phyloP scores from a whole-genome alignment of 176 grass and related monocot species.

The Panicum miliaceum region DNA sequence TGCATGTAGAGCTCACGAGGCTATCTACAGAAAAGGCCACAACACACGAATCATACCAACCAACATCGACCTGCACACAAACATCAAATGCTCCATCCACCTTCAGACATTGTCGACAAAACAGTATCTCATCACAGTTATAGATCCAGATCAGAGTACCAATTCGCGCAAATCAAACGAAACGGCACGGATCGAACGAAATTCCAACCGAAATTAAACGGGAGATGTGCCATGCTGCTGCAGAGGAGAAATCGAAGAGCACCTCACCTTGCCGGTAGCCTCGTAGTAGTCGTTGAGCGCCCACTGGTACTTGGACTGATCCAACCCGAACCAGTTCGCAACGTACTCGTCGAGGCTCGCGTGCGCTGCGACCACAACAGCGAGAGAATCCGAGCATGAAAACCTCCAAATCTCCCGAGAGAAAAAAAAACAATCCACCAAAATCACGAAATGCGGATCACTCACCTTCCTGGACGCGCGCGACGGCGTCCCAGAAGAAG shows the following conservation, averaged over 20 bases:
- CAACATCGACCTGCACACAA: background rate
- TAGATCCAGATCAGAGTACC: slow-evolving; percentile 44
- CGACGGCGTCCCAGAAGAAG: slow-evolving; percentile 92
- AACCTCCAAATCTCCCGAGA: background rate
- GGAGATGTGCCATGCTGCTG: slow-evolving; percentile 10
- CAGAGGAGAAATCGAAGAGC: slow-evolving; percentile 14
- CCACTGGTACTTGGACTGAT: slow-evolving; percentile 98
- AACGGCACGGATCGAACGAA: slow-evolving; percentile 31
- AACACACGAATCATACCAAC: slow-evolving; percentile 34
- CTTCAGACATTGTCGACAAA: background rate
- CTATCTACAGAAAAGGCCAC: slow-evolving; percentile 10
- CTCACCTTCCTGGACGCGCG: slow-evolving; percentile 83
- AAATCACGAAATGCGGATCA: slow-evolving; percentile 1
- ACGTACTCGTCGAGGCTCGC: slow-evolving; percentile 83
- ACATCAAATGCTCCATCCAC: background rate
- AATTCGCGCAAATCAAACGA: background rate
- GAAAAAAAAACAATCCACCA: background rate
- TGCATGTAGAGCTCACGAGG: slow-evolving; percentile 29
- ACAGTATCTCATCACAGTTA: background rate
- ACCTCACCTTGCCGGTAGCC: slow-evolving; percentile 73
- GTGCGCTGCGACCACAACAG: slow-evolving; percentile 48
- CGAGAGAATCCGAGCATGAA: slow-evolving; percentile 11
- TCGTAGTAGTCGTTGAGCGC: slow-evolving; percentile 97
- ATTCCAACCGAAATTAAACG: slow-evolving; percentile 29
- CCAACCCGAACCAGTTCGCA: slow-evolving; percentile 84